Percentiles rank a stretch among this genome's conserved stretches.
These are phyloP conservation scores for Alternaria ventricosa DNA, from an alignment of 2,329 filamentous ascomycete genomes.

Conservation along the genomic window DNA sequence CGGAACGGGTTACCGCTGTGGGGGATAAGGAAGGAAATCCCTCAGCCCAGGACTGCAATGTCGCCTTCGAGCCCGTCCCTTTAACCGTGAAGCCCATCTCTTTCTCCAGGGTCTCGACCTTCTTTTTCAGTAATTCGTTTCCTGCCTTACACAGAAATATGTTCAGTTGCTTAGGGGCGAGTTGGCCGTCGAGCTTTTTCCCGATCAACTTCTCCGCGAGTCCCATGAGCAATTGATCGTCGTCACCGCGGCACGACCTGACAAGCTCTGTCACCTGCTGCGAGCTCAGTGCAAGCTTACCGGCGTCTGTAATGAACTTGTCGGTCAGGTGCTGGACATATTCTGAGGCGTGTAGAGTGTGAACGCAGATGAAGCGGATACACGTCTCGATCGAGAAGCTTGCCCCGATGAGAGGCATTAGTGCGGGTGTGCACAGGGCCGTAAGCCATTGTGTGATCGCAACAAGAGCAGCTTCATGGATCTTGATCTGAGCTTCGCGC, in stretches of 20 bases:
- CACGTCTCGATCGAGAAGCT: background rate
- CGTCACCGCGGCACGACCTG: slow-evolving; percentile 4
- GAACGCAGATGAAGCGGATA: slow-evolving; percentile 3
- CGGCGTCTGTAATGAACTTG: background rate
- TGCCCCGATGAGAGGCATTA: background rate
- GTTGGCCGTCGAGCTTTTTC: background rate
- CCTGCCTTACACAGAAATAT: background rate
- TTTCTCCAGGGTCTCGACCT: background rate
- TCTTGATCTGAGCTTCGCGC: background rate
- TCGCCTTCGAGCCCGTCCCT: background rate
- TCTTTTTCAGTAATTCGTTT: background rate
- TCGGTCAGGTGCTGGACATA: slow-evolving; percentile 4
- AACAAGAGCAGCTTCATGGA: slow-evolving; percentile 4
- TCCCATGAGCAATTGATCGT: background rate
- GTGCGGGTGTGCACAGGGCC: background rate
- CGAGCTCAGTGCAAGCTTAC: background rate
- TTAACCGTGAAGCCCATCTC: background rate
- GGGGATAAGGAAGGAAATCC: background rate
- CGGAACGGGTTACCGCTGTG: background rate
- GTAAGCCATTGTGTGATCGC: slow-evolving; percentile 3
- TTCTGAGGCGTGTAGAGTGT: background rate
- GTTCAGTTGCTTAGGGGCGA: background rate
- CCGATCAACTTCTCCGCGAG: background rate
- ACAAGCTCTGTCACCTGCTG: background rate
- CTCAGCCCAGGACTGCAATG: background rate